Evolutionary conservation across 2,329 filamentous ascomycete species (phyloP).

Genomic region (Hypomyces perniciosus): DNA sequence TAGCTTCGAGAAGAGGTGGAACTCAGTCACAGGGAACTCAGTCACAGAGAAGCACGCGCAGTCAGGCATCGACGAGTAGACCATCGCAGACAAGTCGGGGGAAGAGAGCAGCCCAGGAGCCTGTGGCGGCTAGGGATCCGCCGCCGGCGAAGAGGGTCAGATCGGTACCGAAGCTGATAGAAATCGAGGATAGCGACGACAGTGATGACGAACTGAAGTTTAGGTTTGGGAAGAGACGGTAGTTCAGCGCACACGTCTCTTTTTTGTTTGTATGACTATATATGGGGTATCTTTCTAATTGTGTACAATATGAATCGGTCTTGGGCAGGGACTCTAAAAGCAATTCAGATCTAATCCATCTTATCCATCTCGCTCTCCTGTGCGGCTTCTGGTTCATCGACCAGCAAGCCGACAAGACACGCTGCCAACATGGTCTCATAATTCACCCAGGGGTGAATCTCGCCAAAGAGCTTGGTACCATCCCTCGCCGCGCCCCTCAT

Average conservation of each 20-base stretch:
- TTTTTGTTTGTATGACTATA: neutral
- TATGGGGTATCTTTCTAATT: conserved; percentile 13
- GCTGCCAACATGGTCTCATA: conserved; percentile 62
- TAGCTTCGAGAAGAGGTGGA: conserved; percentile 8
- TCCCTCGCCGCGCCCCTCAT: conserved; percentile 57
- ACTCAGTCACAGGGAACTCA: conserved; percentile 14
- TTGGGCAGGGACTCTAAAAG: neutral
- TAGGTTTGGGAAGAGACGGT: conserved; percentile 47
- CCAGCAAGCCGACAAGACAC: conserved; percentile 58
- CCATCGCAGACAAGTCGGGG: conserved; percentile 22
- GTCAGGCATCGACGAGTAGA: conserved; percentile 22
- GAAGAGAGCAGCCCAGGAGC: conserved; percentile 30
- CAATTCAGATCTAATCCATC: conserved; percentile 45
- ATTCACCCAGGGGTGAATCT: conserved; percentile 67
- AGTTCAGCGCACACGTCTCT: neutral
- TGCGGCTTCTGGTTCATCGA: conserved; percentile 46
- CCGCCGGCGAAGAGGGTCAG: conserved; percentile 28
- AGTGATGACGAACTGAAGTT: conserved; percentile 54
- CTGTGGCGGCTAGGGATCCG: conserved; percentile 17
- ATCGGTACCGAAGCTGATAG: conserved; percentile 29
- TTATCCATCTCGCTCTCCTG: conserved; percentile 46
- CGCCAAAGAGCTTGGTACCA: conserved; percentile 57
- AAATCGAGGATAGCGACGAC: conserved; percentile 37
- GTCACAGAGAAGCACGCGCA: conserved; percentile 25
- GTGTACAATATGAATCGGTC: neutral